Percentiles rank a stretch among this genome's conserved stretches.
Conservation (phyloP, 106 monocot species). For the Hemerocallis citrina region DNA sequence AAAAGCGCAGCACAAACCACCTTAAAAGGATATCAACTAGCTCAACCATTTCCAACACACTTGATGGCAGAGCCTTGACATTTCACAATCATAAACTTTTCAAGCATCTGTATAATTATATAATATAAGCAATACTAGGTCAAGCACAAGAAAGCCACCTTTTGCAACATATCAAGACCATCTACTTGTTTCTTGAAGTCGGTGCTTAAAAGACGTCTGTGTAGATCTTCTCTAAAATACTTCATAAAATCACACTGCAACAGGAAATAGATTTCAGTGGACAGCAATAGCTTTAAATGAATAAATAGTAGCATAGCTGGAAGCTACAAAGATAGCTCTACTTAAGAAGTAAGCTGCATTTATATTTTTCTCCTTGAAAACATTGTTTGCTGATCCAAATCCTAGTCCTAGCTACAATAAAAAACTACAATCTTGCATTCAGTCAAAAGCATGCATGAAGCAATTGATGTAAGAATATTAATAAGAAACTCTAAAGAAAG, state of each 20-base stretch:
- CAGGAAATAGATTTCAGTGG: slow-evolving; percentile 1
- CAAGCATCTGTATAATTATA: neutral
- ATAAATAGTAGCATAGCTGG: neutral
- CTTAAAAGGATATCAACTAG: slow-evolving; percentile 93
- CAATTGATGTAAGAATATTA: too few relatives aligned
- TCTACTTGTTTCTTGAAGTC: slow-evolving; percentile 99
- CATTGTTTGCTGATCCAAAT: neutral
- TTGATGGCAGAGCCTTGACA: slow-evolving; percentile 65
- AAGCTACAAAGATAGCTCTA: neutral
- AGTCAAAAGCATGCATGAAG: neutral
- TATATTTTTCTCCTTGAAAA: neutral
- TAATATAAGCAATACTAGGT: neutral
- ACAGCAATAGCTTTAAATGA: neutral
- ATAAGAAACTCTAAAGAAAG: too few relatives aligned
- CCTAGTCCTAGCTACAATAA: neutral
- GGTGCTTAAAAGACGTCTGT: slow-evolving; percentile 67
- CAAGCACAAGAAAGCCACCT: slow-evolving; percentile 32
- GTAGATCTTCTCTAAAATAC: slow-evolving; percentile 88
- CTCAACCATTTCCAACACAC: slow-evolving; percentile 75
- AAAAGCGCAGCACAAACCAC: slow-evolving; percentile 97
- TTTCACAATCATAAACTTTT: slow-evolving; percentile 8
- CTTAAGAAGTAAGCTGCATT: neutral
- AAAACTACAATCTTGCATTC: neutral
- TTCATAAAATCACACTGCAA: slow-evolving; percentile 73
- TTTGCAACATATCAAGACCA: slow-evolving; percentile 94